phyloP scores from a whole-genome alignment of 2,329 filamentous ascomycete species.

The Apiospora arundinis region DNA sequence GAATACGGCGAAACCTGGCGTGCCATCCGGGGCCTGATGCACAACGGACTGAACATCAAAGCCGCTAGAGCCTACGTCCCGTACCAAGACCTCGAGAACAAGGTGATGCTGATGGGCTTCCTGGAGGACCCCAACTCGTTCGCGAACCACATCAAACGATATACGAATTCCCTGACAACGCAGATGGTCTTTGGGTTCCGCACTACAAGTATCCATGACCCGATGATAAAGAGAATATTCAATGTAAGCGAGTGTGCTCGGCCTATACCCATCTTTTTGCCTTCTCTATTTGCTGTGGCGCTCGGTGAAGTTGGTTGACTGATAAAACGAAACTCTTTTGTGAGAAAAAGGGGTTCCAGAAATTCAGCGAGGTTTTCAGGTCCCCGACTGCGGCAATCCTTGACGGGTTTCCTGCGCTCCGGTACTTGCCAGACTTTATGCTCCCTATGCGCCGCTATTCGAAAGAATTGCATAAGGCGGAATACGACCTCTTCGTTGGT shows the following conservation, averaged over 20 bases:
- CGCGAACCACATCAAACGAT: slow-evolving; percentile 51
- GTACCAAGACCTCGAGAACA: slow-evolving; percentile 63
- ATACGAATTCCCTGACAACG: slow-evolving; percentile 55
- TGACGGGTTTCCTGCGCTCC: slow-evolving; percentile 54
- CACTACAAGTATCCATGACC: slow-evolving; percentile 42
- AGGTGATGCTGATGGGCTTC: slow-evolving; percentile 58
- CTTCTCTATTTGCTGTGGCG: background rate
- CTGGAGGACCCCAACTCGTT: slow-evolving; percentile 50
- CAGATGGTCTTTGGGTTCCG: slow-evolving; percentile 57
- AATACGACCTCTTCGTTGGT: slow-evolving; percentile 47
- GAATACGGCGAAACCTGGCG: slow-evolving; percentile 42
- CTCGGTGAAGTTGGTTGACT: background rate
- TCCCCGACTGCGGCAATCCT: slow-evolving; percentile 47
- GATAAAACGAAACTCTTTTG: too few species aligned
- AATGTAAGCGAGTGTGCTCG: slow-evolving; percentile 41
- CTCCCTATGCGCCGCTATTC: slow-evolving; percentile 47
- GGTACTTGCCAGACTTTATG: slow-evolving; percentile 50
- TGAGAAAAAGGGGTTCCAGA: background rate
- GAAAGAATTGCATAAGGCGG: slow-evolving; percentile 48
- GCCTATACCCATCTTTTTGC: background rate
- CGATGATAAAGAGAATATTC: slow-evolving; percentile 49
- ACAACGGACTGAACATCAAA: slow-evolving; percentile 54
- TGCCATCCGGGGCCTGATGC: slow-evolving; percentile 46
- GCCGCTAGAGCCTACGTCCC: slow-evolving; percentile 56
- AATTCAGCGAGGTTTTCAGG: slow-evolving; percentile 32